Evolutionary conservation across 768 basidiomycete species (phyloP), one percentile per base, ranked within the genome.

Genomic region (Suillus paluster): DNA sequence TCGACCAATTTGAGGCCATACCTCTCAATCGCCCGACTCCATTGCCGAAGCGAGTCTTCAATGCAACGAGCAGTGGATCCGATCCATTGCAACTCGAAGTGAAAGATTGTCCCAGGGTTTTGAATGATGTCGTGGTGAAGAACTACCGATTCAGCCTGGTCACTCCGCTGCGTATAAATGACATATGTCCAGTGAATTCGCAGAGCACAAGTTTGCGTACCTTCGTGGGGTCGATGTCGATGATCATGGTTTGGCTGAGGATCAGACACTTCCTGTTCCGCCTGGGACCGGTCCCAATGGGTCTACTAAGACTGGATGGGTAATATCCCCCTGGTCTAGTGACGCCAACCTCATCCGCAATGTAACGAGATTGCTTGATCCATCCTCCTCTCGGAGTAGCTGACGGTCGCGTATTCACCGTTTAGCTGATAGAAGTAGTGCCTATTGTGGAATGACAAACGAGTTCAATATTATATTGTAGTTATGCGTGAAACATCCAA

Each of bases 1-100:
- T 99, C 97, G 25, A 98, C 92, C 11, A 99, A 86, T 72, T 87
- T 92, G 59, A 99, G 80, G 4, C 97, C 97, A 63, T 95, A 95
- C 56, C 89, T 84, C 64, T 97, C 95, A 49, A 96, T 92, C 5
- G 85, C 83, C 44, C 92, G 82, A 59, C 85, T 86, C 91, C 95
- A 95, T 57, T 85, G 82, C 42, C 90, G 86, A 25, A 97, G 81
- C 57, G 90, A 84, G 66, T 97, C 95, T 65, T 98, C 96, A 57
- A 99, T 91, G 64, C 89, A 90, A 23, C 92, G 86, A 25, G 95
- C 94, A 1, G 95, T 95, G 2, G 95, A 91, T 3, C 94, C 95
- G 44, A 99, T 90, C 97, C 97, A 99, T 64, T 97, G 93, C 33
- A 99, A 81, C 75, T 99, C 96, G 68, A 99, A 95, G 74, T 99